A percentile compares a stretch with the other conserved stretches of the same genome.
phyloP scores from a whole-genome alignment of 495 filamentous ascomycete species.

The Sordaria brevicollis region DNA sequence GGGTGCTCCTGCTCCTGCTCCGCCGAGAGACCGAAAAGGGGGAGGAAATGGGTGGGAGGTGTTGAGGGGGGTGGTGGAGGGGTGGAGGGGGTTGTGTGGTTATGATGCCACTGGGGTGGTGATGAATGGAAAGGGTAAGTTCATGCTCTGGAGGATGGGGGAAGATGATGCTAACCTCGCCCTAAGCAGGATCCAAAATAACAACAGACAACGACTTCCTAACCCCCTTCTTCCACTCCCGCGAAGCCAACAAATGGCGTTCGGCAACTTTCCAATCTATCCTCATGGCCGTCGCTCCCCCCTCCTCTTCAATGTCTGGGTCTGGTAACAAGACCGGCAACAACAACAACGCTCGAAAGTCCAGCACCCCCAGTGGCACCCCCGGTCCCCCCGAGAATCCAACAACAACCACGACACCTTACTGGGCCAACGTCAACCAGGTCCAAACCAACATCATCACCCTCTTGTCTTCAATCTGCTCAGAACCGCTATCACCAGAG shows the following conservation, averaged over 20 bases:
- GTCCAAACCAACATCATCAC: slow-evolving; percentile 3
- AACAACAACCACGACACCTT: neutral
- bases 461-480: slow-evolving; percentile 1
- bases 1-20: too few species aligned
- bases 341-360: too few species aligned
- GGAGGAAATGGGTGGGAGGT: neutral
- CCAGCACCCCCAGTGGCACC: neutral
- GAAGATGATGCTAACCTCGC: too few species aligned
- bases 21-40: too few species aligned
- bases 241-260: slow-evolving; percentile 20
- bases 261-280: slow-evolving; percentile 20
- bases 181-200: neutral
- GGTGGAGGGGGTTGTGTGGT: slow-evolving; percentile 5
- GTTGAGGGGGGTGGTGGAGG: neutral
- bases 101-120: neutral
- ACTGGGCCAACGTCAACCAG: neutral
- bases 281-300: slow-evolving; percentile 1
- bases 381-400: neutral
- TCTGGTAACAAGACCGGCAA: neutral
- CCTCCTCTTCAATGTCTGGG: neutral
- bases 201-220: neutral
- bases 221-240: slow-evolving; percentile 5
- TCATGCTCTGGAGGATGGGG: too few species aligned
- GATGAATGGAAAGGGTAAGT: neutral
- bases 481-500: neutral